Percentiles rank a stretch among this genome's conserved stretches.
phyloP scores from a whole-genome alignment of 108 stramenopile species.

The Phaeodactylum tricornutum region DNA sequence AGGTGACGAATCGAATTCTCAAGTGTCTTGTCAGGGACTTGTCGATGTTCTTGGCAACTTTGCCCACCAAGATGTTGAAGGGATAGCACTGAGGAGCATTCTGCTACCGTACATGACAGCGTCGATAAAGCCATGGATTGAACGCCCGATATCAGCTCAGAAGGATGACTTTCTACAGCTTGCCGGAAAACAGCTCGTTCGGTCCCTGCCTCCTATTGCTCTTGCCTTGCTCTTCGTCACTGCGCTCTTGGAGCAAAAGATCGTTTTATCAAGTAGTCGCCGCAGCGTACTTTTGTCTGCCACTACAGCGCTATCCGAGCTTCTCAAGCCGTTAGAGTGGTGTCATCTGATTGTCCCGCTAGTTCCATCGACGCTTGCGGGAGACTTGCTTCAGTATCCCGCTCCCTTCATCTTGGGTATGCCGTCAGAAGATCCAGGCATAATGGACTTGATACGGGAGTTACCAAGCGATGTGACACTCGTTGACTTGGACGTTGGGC shows the following conservation, averaged over 20 bases:
- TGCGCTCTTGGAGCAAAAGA: slow-evolving; percentile 75
- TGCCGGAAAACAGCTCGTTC: slow-evolving; percentile 42
- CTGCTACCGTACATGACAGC: slow-evolving; percentile 43
- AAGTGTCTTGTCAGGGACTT: slow-evolving; percentile 13
- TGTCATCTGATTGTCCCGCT: slow-evolving; percentile 69
- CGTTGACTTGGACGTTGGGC: slow-evolving; percentile 83
- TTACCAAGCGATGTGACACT: slow-evolving; percentile 72
- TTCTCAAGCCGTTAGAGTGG: slow-evolving; percentile 67
- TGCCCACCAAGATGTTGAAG: slow-evolving; percentile 39
- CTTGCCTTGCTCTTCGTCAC: slow-evolving; percentile 64
- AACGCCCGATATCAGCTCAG: slow-evolving; percentile 44
- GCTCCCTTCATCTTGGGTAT: slow-evolving; percentile 80
- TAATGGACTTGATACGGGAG: slow-evolving; percentile 40
- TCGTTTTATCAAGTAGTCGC: slow-evolving; percentile 66
- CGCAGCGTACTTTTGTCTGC: slow-evolving; percentile 59
- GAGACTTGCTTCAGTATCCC: slow-evolving; percentile 77
- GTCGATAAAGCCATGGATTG: slow-evolving; percentile 41
- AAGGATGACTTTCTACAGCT: slow-evolving; percentile 22
- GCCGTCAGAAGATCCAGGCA: slow-evolving; percentile 55
- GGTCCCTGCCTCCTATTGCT: slow-evolving; percentile 64
- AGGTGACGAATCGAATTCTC: background rate
- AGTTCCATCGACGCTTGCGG: slow-evolving; percentile 63
- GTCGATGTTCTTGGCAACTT: slow-evolving; percentile 58
- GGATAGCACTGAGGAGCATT: slow-evolving; percentile 26
- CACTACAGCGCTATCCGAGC: slow-evolving; percentile 29